These are phyloP conservation scores for Whalleya microplaca DNA, from an alignment of 2,329 filamentous ascomycete genomes.

Conservation along the genomic window DNA sequence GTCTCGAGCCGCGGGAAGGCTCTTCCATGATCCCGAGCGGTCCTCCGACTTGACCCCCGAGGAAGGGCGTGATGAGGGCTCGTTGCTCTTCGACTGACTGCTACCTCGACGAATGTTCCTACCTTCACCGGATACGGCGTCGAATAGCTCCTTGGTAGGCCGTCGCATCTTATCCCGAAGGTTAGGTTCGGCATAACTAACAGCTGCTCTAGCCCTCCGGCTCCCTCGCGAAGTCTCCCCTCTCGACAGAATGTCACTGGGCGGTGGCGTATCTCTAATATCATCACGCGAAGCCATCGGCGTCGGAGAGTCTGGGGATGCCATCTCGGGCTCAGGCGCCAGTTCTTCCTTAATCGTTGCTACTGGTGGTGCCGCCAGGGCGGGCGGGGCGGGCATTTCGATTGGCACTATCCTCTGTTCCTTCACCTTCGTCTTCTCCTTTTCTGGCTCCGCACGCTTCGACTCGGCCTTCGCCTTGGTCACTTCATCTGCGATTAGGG, in stretches of 20 bases:
- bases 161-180: constrained; percentile 82
- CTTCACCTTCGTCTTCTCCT: constrained; percentile 22
- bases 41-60: constrained; percentile 41
- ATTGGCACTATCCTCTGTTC: constrained; percentile 31
- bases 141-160: constrained; percentile 74
- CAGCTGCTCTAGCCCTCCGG: constrained; percentile 66
- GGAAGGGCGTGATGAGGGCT: constrained; percentile 29
- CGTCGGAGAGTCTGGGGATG: constrained; percentile 55
- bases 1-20: constrained; percentile 26
- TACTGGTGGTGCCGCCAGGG: constrained; percentile 21
- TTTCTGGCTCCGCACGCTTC: constrained; percentile 23
- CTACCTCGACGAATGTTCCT: constrained; percentile 53
- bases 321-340: constrained; percentile 45
- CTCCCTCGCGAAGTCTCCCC: constrained; percentile 66
- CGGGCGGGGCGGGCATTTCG: constrained; percentile 34
- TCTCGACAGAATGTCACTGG: constrained; percentile 57
- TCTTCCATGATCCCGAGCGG: constrained; percentile 40
- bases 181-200: constrained; percentile 84
- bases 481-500: constrained; percentile 40
- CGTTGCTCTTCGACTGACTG: constrained; percentile 41
- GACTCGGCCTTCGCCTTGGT: constrained; percentile 45
- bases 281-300: constrained; percentile 41
- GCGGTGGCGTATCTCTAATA: constrained; percentile 61
- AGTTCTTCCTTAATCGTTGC: constrained; percentile 36
- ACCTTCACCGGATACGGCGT: constrained; percentile 71